A percentile compares a stretch with the other conserved stretches of the same genome.
These are phyloP conservation scores for Dryas integrifolia DNA, from an alignment of 331 rosid species.

Conservation along the genomic window DNA sequence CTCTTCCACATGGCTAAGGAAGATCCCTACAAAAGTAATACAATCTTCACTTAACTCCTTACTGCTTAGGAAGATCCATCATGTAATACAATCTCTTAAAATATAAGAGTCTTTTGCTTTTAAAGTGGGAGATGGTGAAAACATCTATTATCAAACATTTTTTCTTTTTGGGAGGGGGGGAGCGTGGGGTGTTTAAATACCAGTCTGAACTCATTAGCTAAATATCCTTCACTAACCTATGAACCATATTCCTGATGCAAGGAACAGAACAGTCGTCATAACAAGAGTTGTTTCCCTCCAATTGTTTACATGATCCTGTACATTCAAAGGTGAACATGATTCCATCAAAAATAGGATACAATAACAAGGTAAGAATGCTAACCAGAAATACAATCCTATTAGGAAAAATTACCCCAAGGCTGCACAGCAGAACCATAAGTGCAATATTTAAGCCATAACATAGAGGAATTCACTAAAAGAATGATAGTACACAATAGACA, in stretches of 20 bases:
- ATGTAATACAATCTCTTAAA: not conserved
- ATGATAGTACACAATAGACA: no score
- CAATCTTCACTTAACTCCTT: not conserved
- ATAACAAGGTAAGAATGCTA: slow-evolving; percentile 14
- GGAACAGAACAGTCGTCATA: slow-evolving; percentile 64
- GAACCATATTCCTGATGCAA: slow-evolving; percentile 77
- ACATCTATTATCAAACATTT: no score
- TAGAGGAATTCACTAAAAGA: no score
- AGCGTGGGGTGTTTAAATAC: not conserved
- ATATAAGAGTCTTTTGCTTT: no score
- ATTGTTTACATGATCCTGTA: slow-evolving; percentile 61
- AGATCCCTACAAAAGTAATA: slow-evolving; percentile 47
- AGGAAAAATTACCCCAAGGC: slow-evolving; percentile 12
- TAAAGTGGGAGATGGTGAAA: no score
- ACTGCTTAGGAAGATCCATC: not conserved
- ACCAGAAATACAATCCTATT: slow-evolving; percentile 12
- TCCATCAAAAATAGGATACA: slow-evolving; percentile 13
- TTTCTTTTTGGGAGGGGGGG: no score
- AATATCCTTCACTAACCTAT: slow-evolving; percentile 45
- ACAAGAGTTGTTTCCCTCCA: slow-evolving; percentile 71
- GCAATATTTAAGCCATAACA: not conserved
- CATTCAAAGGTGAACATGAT: slow-evolving; percentile 19
- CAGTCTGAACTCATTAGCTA: not conserved
- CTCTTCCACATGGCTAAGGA: slow-evolving; percentile 46
- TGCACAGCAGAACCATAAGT: slow-evolving; percentile 14